A percentile compares a stretch with the other conserved stretches of the same genome.
Evolutionary conservation across 176 grass and related monocot species (phyloP).

Genomic region (Oryza longistaminata): DNA sequence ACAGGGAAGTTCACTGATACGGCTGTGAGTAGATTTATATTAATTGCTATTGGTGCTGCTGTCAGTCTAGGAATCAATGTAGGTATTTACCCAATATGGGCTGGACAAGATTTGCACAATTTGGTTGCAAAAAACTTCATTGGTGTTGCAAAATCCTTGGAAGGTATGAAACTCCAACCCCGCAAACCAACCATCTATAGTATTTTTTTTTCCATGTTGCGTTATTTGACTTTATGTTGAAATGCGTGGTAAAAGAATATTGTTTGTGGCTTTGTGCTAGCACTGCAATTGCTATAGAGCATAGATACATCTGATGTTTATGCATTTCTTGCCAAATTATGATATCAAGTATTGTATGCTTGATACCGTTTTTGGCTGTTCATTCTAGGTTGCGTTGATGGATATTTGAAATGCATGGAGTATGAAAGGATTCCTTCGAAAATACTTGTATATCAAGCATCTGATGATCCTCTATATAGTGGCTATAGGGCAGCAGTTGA

Average conservation of each 20-base stretch:
- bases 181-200: background rate
- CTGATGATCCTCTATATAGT: slow-evolving; percentile 92
- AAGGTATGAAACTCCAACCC: slow-evolving; percentile 54
- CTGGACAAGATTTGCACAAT: slow-evolving; percentile 93
- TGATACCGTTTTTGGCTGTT: background rate
- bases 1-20: slow-evolving; percentile 69
- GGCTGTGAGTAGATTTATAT: slow-evolving; percentile 74
- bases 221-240: slow-evolving; percentile 1
- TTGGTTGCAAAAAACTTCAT: slow-evolving; percentile 83
- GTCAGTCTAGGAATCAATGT: slow-evolving; percentile 85
- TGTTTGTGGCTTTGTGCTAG: background rate
- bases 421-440: slow-evolving; percentile 94
- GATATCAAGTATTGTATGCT: slow-evolving; percentile 5
- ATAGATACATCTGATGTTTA: background rate
- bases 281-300: background rate
- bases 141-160: slow-evolving; percentile 89
- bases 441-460: slow-evolving; percentile 91
- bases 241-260: slow-evolving; percentile 8
- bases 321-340: slow-evolving; percentile 26
- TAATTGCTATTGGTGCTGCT: slow-evolving; percentile 85
- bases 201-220: background rate
- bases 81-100: slow-evolving; percentile 91
- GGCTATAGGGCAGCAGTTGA: slow-evolving; percentile 86
- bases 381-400: slow-evolving; percentile 78
- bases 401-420: slow-evolving; percentile 87